Conservation (phyloP, 768 basidiomycete genomes). For the Sarcomyxa edulis region DNA sequence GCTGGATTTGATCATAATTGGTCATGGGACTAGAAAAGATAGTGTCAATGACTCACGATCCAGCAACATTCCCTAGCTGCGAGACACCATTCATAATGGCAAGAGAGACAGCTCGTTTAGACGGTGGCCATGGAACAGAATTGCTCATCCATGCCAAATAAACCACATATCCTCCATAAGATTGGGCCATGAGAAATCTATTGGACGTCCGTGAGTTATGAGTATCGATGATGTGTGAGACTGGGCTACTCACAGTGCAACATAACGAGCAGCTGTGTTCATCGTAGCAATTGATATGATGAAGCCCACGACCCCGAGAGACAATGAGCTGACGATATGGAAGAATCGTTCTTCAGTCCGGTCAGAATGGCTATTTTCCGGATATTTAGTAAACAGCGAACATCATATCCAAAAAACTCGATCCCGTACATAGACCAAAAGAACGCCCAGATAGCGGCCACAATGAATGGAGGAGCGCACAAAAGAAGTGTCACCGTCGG, state of each 20-base stretch:
- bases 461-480: constrained; percentile 39
- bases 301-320: constrained; percentile 68
- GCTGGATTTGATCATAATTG: constrained; percentile 19
- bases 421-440: no score
- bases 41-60: constrained; percentile 39
- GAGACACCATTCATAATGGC: constrained; percentile 79
- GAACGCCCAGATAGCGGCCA: constrained; percentile 14
- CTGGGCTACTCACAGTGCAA: constrained; percentile 48
- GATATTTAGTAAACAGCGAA: neutral
- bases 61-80: constrained; percentile 80
- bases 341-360: constrained; percentile 67
- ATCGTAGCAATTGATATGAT: constrained; percentile 67
- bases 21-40: constrained; percentile 1
- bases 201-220: neutral
- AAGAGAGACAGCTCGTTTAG: constrained; percentile 79
- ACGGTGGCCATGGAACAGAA: constrained; percentile 65
- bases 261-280: constrained; percentile 63
- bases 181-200: constrained; percentile 76
- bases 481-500: constrained; percentile 50
- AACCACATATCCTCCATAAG: constrained; percentile 65
- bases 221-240: neutral
- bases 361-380: constrained; percentile 66
- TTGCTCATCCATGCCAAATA: constrained; percentile 48
- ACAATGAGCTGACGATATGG: constrained; percentile 55
- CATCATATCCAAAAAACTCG: no score